Conservation (phyloP, 1,139 yeast species). For the Nakaseomyces nivariensis region DNA sequence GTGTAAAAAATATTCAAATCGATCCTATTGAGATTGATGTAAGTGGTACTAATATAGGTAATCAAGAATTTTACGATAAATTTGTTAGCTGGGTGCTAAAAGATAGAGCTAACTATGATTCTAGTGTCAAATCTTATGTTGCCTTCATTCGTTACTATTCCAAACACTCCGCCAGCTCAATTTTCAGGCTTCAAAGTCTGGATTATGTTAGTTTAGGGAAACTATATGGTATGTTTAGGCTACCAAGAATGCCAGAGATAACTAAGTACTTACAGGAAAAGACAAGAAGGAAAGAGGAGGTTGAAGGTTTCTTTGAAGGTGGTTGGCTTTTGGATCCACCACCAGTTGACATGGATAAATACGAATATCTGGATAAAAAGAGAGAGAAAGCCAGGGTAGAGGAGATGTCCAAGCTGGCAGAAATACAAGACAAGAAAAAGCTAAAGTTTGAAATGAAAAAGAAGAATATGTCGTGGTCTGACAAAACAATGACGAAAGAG, state of each 20-base stretch:
- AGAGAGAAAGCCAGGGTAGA: constrained; percentile 56
- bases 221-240: constrained; percentile 68
- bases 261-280: constrained; percentile 37
- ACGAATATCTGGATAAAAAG: constrained; percentile 50
- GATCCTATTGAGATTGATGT: constrained; percentile 29
- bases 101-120: constrained; percentile 74
- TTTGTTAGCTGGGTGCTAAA: constrained; percentile 50
- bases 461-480: constrained; percentile 74
- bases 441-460: constrained; percentile 40
- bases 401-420: constrained; percentile 41
- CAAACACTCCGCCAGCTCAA: constrained; percentile 84
- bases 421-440: constrained; percentile 36
- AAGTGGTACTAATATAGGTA: constrained; percentile 10
- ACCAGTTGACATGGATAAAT: constrained; percentile 53
- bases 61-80: constrained; percentile 29
- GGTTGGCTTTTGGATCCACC: constrained; percentile 63
- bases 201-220: constrained; percentile 67
- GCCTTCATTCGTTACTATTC: constrained; percentile 77
- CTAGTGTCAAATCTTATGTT: constrained; percentile 70
- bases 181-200: constrained; percentile 63
- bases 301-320: constrained; percentile 24
- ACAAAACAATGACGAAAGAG: constrained; percentile 54
- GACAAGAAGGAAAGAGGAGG: constrained; percentile 20
- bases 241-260: constrained; percentile 94
- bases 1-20: constrained; percentile 57